Evolutionary conservation across 352 stramenopile species (phyloP).

Genomic region (Phytopythium ostracodes): DNA sequence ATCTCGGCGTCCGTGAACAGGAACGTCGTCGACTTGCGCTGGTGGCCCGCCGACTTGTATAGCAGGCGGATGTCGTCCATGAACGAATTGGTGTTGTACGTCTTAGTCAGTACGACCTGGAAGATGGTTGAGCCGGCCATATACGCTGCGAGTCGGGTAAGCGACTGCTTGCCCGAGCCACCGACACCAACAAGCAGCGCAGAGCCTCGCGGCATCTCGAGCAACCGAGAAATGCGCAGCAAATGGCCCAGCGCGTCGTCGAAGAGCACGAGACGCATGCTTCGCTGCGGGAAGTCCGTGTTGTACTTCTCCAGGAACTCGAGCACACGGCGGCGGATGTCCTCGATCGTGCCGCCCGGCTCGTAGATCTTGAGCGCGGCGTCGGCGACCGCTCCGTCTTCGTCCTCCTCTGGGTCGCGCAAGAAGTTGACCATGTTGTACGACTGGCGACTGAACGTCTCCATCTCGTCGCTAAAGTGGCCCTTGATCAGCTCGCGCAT

Average conservation of each 20-base stretch:
- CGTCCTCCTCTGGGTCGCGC: constrained; percentile 95
- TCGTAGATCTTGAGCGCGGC: constrained; percentile 97
- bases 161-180: constrained; percentile 96
- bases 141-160: constrained; percentile 95
- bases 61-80: constrained; percentile 96
- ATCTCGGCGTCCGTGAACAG: constrained; percentile 99
- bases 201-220: constrained; percentile 96
- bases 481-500: constrained; percentile 91
- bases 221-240: constrained; percentile 93
- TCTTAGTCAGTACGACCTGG: constrained; percentile 98
- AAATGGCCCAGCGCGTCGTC: constrained; percentile 97
- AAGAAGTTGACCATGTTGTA: constrained; percentile 98
- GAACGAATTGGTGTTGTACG: constrained; percentile 97
- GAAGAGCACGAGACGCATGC: constrained; percentile 98
- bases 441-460: constrained; percentile 56
- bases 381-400: constrained; percentile 93
- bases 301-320: constrained; percentile 98
- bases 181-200: constrained; percentile 96
- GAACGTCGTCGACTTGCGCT: constrained; percentile 96
- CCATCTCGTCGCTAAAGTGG: constrained; percentile 89
- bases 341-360: constrained; percentile 89
- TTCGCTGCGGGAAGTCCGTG: constrained; percentile 93
- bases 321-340: constrained; percentile 90
- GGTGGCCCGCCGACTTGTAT: constrained; percentile 97
- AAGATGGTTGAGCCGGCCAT: constrained; percentile 97